Conservation (phyloP, 805 yeast species). For the Grigorovia humatica region DNA sequence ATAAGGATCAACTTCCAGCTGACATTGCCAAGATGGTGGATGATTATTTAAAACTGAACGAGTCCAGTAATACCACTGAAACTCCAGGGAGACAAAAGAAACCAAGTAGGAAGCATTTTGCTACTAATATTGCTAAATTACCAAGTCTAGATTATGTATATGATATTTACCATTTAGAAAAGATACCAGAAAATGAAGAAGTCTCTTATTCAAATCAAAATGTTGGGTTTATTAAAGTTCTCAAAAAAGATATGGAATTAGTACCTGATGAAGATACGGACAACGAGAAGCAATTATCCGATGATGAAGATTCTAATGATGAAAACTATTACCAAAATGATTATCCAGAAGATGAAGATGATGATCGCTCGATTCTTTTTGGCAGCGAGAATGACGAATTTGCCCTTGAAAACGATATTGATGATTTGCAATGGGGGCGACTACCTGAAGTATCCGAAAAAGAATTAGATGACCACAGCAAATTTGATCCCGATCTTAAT, state of each 20-base stretch:
- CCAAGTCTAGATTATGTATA: conserved; percentile 67
- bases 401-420: conserved; percentile 24
- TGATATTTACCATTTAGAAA: conserved; percentile 72
- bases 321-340: conserved; percentile 89
- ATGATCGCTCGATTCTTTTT: conserved; percentile 32
- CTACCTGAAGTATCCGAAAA: conserved; percentile 4
- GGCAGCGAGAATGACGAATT: conserved; percentile 31
- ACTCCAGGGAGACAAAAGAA: conserved; percentile 13
- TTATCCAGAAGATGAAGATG: conserved; percentile 91
- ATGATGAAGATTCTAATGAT: conserved; percentile 81
- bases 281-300: conserved; percentile 41
- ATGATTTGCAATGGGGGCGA: not conserved
- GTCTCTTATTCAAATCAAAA: conserved; percentile 23
- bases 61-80: conserved; percentile 15
- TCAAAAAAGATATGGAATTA: conserved; percentile 30
- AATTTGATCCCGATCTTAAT: conserved; percentile 1
- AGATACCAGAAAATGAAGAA: conserved; percentile 46
- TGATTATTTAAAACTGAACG: conserved; percentile 38
- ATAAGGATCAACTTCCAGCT: conserved; percentile 35
- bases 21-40: conserved; percentile 69
- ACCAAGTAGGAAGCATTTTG: conserved; percentile 17
- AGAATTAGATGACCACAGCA: too few species aligned
- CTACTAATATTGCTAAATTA: conserved; percentile 10
- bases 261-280: conserved; percentile 30
- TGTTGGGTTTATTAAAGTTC: conserved; percentile 34